Evolutionary conservation across 1,139 yeast genomes (phyloP).

Genomic region (Geotrichum europaeum): DNA sequence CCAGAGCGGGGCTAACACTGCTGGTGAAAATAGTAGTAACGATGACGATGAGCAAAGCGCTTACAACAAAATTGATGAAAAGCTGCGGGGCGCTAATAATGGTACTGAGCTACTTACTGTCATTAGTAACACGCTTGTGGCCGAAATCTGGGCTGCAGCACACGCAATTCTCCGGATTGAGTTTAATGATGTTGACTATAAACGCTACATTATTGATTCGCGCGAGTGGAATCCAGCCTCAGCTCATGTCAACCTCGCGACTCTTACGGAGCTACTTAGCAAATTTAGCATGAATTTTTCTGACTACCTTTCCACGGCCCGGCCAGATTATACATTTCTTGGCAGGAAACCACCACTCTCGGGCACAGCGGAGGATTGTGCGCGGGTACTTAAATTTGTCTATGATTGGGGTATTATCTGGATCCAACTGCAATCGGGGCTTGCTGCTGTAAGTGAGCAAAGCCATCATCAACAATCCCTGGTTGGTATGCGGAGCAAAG

Average conservation of each 20-base stretch:
- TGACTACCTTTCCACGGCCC: neutral
- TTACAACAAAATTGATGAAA: neutral
- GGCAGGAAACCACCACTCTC: neutral
- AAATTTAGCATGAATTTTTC: neutral
- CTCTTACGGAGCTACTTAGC: neutral
- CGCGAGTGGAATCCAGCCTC: neutral
- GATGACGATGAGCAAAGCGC: neutral
- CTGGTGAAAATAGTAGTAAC: neutral
- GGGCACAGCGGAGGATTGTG: neutral
- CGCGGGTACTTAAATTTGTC: slow-evolving; percentile 33
- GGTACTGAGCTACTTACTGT: neutral
- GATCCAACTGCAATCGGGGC: slow-evolving; percentile 8
- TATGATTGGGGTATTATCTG: slow-evolving; percentile 50
- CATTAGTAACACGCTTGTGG: neutral
- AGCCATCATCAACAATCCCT: neutral
- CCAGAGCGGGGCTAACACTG: neutral
- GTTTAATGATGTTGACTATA: neutral
- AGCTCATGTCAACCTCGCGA: neutral
- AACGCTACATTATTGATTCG: neutral
- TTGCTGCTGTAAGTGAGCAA: neutral
- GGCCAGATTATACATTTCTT: neutral
- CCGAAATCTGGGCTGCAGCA: neutral
- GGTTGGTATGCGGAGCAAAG: neutral
- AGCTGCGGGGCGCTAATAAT: neutral
- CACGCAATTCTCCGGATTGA: neutral